Percentiles rank a stretch among this genome's conserved stretches.
These are phyloP conservation scores for Wickerhamiella hasegawae DNA, from an alignment of 805 yeast species.

Conservation along the genomic window DNA sequence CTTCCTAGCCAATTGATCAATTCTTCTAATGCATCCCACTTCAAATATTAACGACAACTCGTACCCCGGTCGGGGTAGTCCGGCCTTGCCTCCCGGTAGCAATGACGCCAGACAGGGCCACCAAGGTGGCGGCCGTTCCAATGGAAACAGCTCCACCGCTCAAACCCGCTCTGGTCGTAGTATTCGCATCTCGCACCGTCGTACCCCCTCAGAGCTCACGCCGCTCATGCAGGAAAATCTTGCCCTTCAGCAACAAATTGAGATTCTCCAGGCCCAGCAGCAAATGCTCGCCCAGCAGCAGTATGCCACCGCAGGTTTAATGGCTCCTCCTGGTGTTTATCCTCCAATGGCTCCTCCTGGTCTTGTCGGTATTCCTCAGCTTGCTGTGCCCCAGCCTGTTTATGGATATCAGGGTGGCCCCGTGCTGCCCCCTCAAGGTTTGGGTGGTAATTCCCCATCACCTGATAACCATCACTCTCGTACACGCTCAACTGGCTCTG, in stretches of 20 bases:
- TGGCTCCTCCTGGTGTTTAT: background rate
- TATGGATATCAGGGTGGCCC: background rate
- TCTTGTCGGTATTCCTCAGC: background rate
- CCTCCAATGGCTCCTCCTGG: background rate
- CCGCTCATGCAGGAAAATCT: slow-evolving; percentile 71
- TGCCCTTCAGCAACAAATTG: slow-evolving; percentile 79
- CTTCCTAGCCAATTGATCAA: too few relatives aligned
- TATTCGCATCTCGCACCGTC: slow-evolving; percentile 88
- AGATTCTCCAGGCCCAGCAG: slow-evolving; percentile 81
- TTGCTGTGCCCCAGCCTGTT: slow-evolving; percentile 1
- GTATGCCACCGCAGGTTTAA: slow-evolving; percentile 2
- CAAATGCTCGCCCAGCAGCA: slow-evolving; percentile 62
- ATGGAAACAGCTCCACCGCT: too few relatives aligned
- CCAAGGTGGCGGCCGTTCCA: too few relatives aligned
- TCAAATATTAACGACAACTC: too few relatives aligned
- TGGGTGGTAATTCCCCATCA: background rate
- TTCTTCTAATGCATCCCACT: too few relatives aligned
- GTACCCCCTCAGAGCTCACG: slow-evolving; percentile 91
- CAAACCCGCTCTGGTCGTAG: slow-evolving; percentile 25
- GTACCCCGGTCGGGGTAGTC: too few relatives aligned
- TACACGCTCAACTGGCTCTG: slow-evolving; percentile 1
- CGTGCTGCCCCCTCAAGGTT: background rate
- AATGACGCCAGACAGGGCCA: too few relatives aligned
- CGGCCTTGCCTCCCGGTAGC: too few relatives aligned
- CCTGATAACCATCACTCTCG: slow-evolving; percentile 1